A percentile compares a stretch with the other conserved stretches of the same genome.
phyloP scores from a whole-genome alignment of 1,284 basidiomycete species.

The Ustilago shanxiensis region DNA sequence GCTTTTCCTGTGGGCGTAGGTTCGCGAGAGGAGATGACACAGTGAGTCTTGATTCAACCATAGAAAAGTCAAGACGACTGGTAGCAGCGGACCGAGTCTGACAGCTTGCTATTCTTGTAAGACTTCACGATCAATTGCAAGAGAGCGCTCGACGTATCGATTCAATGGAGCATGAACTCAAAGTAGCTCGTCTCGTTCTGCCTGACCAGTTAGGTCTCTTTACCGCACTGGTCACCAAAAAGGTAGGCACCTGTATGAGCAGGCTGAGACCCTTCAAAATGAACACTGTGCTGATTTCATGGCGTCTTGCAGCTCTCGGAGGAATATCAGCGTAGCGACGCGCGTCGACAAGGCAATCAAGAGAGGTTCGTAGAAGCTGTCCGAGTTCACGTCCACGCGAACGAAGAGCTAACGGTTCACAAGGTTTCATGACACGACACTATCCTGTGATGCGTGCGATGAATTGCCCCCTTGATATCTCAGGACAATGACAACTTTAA shows the following conservation, averaged over 20 bases:
- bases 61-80: too few species aligned
- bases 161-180: conserved; percentile 26
- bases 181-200: conserved; percentile 17
- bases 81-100: too few species aligned
- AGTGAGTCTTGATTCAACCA: conserved; percentile 26
- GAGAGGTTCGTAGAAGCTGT: neutral
- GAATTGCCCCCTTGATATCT: neutral
- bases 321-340: neutral
- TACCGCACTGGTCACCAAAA: conserved; percentile 19
- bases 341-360: neutral
- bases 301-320: neutral
- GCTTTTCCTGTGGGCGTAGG: conserved; percentile 30
- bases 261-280: neutral
- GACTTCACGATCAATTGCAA: conserved; percentile 28
- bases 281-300: neutral
- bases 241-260: conserved; percentile 6
- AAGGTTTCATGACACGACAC: neutral
- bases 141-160: conserved; percentile 29
- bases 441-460: neutral
- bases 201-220: conserved; percentile 24
- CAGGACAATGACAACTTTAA: neutral
- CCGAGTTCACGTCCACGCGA: neutral
- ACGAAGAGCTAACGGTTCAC: neutral
- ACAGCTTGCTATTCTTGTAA: neutral
- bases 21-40: conserved; percentile 37